Conservation (phyloP, 1,284 basidiomycete species). For the Papiliotrema nemorosa region DNA sequence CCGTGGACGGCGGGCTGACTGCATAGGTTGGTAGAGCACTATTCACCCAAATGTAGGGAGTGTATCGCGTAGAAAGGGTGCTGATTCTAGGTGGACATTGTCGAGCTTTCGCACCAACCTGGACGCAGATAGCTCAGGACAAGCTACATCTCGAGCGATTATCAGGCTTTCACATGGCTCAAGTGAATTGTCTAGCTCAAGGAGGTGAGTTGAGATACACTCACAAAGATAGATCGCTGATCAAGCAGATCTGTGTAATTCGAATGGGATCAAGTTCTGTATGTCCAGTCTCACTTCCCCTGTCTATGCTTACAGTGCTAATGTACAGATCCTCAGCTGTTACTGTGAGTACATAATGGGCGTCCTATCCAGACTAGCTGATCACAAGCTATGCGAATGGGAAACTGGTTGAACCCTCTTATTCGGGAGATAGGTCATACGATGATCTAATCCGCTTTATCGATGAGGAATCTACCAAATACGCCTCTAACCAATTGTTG, state of each 20-base stretch:
- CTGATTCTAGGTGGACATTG: constrained; percentile 43
- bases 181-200: constrained; percentile 77
- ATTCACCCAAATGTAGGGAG: constrained; percentile 45
- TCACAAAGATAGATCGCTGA: not conserved
- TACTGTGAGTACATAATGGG: constrained; percentile 56
- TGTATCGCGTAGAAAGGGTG: not conserved
- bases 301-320: constrained; percentile 2
- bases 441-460: constrained; percentile 58
- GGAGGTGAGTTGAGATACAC: constrained; percentile 61
- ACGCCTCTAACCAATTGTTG: constrained; percentile 36
- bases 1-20: no score
- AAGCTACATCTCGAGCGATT: constrained; percentile 58
- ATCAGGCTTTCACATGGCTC: constrained; percentile 65
- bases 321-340: constrained; percentile 64
- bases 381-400: constrained; percentile 57
- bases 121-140: constrained; percentile 64
- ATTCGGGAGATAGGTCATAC: constrained; percentile 56
- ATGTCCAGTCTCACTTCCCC: constrained; percentile 13
- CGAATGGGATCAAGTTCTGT: constrained; percentile 65
- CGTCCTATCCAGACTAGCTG: not conserved
- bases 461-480: constrained; percentile 46
- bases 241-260: constrained; percentile 67
- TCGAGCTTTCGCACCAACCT: constrained; percentile 63
- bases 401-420: constrained; percentile 57
- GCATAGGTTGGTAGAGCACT: constrained; percentile 49